Base-by-base conservation (phyloP, 1,284 basidiomycete species). In the Ceratobasidium sp. region DNA sequence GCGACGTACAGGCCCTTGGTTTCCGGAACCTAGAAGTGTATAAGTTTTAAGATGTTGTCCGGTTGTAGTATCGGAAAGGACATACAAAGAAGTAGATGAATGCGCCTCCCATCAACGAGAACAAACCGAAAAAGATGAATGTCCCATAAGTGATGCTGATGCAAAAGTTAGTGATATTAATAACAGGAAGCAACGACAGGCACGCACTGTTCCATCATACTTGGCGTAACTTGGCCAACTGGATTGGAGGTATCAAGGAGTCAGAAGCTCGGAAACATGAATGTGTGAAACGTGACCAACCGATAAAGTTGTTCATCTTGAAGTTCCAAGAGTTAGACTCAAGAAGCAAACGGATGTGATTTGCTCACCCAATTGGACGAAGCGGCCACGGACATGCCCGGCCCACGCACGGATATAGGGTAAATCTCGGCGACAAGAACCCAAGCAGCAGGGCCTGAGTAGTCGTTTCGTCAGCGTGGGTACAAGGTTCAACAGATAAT, bases 221-320 rank as follows among this genome's bases (percentile, higher is more conserved):
- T 87, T 1, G 91, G 91, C 3, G 91, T 92, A 10, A 92, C 90
- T 85, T 90, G 83, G 35, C 84, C 82, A 68, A 84, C 83, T 80
- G 71, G 14, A 60, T 69, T n/a, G n/a, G 75, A 20, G 30, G 48
- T 64, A 35, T 35, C 14, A 50, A 55, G 30, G 41, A 66, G 10
- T 14, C 16, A 33, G 44, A 38, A 27, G 41, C 30, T 66, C 14
- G 14, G 55, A 52, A 33, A 54, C 20, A 38, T 41, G 38, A 30
- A 30, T 27, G 57, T 30, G 6, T 48, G n/a, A 38, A n/a, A 65
- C 1, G 50, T 7, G 3, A 82, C 86, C 81, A 81, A 88, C 90
- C 90, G 80, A 92, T 92, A 83, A 92, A 93, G 83, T 92, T 92
- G 83, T 92, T 92, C 91, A 93, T 92, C 91, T 91, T 73, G 62